A percentile compares a stretch with the other conserved stretches of the same genome.
Conservation (phyloP, 805 yeast genomes). For the Wickerhamomyces bovis region DNA sequence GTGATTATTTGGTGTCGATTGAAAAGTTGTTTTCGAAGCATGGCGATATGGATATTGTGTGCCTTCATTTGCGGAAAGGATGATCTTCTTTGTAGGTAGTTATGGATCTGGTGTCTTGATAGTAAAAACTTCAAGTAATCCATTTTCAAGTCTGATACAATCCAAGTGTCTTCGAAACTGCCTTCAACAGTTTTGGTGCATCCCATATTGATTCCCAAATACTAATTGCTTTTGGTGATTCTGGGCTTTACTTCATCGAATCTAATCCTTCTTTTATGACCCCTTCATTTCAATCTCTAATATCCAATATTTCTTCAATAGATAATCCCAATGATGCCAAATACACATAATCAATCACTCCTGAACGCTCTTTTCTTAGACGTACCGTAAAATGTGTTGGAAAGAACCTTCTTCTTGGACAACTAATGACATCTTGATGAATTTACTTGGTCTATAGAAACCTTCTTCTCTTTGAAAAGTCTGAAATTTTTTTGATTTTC, state of each 20-base stretch:
- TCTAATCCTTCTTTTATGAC: background rate
- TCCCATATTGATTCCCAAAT: too few relatives aligned
- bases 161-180: too few relatives aligned
- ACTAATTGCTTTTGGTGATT: background rate
- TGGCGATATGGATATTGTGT: too few relatives aligned
- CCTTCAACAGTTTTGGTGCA: background rate
- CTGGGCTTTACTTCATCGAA: background rate
- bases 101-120: background rate
- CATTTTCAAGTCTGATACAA: too few relatives aligned
- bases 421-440: slow-evolving; percentile 75
- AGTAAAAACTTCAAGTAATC: background rate
- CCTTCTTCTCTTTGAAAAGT: background rate
- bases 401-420: slow-evolving; percentile 98
- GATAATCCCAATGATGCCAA: background rate
- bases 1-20: background rate
- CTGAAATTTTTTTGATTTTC: background rate
- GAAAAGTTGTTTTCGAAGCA: too few relatives aligned
- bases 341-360: background rate
- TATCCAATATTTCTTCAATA: too few relatives aligned
- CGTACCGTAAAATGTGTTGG: slow-evolving; percentile 99
- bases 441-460: background rate
- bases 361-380: slow-evolving; percentile 18
- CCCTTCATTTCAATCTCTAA: background rate
- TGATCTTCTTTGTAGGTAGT: background rate
- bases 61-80: too few relatives aligned